Conservation (phyloP, 345 rosid species). For the Citrus sp. region DNA sequence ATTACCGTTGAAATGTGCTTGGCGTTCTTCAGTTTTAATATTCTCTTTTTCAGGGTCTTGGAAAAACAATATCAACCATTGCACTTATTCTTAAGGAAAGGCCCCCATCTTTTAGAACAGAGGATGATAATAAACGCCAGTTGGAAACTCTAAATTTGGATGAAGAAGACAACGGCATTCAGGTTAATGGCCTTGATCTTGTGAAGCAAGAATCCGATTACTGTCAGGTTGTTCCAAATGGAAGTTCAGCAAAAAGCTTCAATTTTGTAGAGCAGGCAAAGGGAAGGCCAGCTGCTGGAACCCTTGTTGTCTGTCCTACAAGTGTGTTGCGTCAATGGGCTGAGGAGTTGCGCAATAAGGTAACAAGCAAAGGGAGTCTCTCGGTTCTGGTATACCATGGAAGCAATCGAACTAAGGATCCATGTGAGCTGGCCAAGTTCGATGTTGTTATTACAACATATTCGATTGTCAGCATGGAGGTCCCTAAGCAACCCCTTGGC, state of each 20-base stretch:
- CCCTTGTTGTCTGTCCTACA: conserved; percentile 96
- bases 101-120: conserved; percentile 41
- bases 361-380: conserved; percentile 58
- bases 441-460: conserved; percentile 96
- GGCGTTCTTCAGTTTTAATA: conserved; percentile 8
- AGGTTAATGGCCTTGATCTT: conserved; percentile 20
- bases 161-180: conserved; percentile 55
- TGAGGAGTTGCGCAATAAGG: conserved; percentile 80
- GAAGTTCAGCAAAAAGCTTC: conserved; percentile 13
- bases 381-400: conserved; percentile 91
- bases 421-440: conserved; percentile 68
- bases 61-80: conserved; percentile 91
- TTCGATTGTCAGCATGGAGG: conserved; percentile 97
- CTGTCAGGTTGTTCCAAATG: conserved; percentile 23
- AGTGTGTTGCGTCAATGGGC: conserved; percentile 97
- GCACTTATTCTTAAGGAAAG: conserved; percentile 92
- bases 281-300: conserved; percentile 94
- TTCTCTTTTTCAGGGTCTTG: conserved; percentile 67
- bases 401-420: conserved; percentile 84
- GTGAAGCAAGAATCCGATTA: conserved; percentile 25
- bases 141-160: conserved; percentile 68
- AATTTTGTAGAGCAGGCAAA: conserved; percentile 31
- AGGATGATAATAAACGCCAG: conserved; percentile 33
- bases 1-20: background rate
- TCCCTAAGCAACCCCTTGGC: conserved; percentile 79